A percentile compares a stretch with the other conserved stretches of the same genome.
phyloP scores from a whole-genome alignment of 345 rosid genomes.

The Rubroshorea leprosula region DNA sequence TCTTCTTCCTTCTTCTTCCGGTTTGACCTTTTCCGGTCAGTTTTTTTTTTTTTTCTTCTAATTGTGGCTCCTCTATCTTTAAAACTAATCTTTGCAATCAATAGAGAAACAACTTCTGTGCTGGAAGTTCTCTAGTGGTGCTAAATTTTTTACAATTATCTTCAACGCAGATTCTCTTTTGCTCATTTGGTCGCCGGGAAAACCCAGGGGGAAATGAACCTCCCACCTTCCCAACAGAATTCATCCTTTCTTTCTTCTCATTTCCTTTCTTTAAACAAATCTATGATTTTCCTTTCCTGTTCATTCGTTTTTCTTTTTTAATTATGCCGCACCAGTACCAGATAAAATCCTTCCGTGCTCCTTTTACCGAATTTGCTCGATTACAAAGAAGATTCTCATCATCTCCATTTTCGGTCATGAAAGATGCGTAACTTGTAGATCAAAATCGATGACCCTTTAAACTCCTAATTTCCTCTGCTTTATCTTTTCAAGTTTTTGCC shows the following conservation, averaged over 20 bases:
- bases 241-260: background rate
- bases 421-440: no score
- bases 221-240: conserved; percentile 1
- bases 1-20: background rate
- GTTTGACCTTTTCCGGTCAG: background rate
- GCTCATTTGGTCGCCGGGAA: no score
- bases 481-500: background rate
- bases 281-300: background rate
- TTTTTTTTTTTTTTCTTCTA: background rate
- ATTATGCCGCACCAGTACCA: no score
- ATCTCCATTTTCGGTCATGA: background rate
- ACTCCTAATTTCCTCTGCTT: background rate
- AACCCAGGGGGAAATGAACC: no score
- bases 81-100: no score
- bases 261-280: no score
- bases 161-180: conserved; percentile 1
- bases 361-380: conserved; percentile 3
- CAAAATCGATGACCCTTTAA: no score
- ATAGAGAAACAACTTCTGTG: background rate
- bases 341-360: no score
- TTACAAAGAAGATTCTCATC: background rate
- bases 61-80: no score
- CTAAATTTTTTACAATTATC: conserved; percentile 8
- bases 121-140: no score
- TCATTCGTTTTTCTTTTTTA: conserved; percentile 1